Evolutionary conservation across 495 filamentous ascomycete species (phyloP).

Genomic region (Hyaloscypha variabilis): DNA sequence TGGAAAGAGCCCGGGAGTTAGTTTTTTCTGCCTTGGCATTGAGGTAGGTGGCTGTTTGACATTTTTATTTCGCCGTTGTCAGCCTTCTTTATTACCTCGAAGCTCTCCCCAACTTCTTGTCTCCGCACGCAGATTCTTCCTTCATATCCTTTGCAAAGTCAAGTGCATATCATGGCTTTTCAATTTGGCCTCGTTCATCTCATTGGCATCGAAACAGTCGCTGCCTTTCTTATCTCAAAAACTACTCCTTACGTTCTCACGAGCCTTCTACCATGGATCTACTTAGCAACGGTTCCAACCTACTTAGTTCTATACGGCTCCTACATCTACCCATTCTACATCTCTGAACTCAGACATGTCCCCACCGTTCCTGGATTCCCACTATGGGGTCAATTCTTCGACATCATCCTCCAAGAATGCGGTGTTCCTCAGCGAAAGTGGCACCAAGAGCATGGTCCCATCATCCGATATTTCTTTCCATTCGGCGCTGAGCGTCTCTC

Average conservation of each 20-base stretch:
- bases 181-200: slow-evolving; percentile 8
- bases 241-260: slow-evolving; percentile 10
- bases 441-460: slow-evolving; percentile 44
- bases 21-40: too few species aligned
- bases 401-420: slow-evolving; percentile 41
- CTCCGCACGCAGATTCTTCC: too few species aligned
- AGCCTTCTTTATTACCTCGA: slow-evolving; percentile 3
- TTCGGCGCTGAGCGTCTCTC: slow-evolving; percentile 47
- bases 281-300: slow-evolving; percentile 19
- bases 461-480: slow-evolving; percentile 49
- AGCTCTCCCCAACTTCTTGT: neutral
- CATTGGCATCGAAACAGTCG: slow-evolving; percentile 2
- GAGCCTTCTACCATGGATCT: slow-evolving; percentile 15
- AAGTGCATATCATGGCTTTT: slow-evolving; percentile 7
- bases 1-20: too few species aligned
- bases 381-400: slow-evolving; percentile 45
- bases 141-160: neutral
- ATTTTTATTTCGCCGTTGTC: neutral
- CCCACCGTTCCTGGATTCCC: slow-evolving; percentile 46
- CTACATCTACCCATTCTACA: slow-evolving; percentile 45
- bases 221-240: slow-evolving; percentile 17
- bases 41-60: slow-evolving; percentile 7
- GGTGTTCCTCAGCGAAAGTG: slow-evolving; percentile 44
- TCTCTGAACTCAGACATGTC: slow-evolving; percentile 46
- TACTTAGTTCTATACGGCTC: slow-evolving; percentile 36